Base-by-base conservation (phyloP, 805 yeast species). In the Myxozyma geophila region DNA sequence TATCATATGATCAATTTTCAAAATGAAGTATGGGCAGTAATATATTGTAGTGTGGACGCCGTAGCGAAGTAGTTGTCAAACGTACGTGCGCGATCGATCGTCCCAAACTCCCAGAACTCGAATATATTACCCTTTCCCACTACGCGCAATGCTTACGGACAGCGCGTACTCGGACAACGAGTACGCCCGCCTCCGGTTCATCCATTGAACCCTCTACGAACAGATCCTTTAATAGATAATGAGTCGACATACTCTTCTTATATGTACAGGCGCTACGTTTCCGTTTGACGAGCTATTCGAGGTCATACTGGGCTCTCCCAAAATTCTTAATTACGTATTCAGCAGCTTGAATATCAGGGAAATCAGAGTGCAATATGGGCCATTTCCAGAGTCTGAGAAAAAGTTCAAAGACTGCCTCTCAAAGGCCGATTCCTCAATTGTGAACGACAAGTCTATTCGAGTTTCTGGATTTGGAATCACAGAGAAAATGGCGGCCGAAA, bases 251-350 rank as follows among this genome's bases (percentile, higher is more conserved):
- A 43, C 15, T 21, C 41, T 71, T 19, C 69, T 92, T 40, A 87
- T 92, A 5, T 87, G 96, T 0, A 88, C 96, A 2, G 98, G 98
- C 0, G 98, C 97, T 1, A 92, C 98, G 0, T 92, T 89, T 21
- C 88, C 96, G 0, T 93, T 93, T 73, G 80, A 81, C 10, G 76
- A 72, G 17, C 81, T 93, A 15, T 75, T 93, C 0, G 74, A 74
- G n/a, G 73, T 79, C 8, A 74, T 84, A 0, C 67, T 85, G 7
- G 61, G 73, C 7, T 59, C 66, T 0, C 23, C 15, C 9, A 59
- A 70, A 1, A 81, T 86, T 41, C 66, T 83, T 0, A 49, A 70
- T 0, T 59, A 69, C 7, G 68, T 87, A n/a, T n/a, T 52, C 0
- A 60, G 68, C 0, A 23, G 23, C 40, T 62, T 70, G 0, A 83